A percentile compares a stretch with the other conserved stretches of the same genome.
phyloP scores from a whole-genome alignment of 495 filamentous ascomycete species.

The Penicillium odoratum region DNA sequence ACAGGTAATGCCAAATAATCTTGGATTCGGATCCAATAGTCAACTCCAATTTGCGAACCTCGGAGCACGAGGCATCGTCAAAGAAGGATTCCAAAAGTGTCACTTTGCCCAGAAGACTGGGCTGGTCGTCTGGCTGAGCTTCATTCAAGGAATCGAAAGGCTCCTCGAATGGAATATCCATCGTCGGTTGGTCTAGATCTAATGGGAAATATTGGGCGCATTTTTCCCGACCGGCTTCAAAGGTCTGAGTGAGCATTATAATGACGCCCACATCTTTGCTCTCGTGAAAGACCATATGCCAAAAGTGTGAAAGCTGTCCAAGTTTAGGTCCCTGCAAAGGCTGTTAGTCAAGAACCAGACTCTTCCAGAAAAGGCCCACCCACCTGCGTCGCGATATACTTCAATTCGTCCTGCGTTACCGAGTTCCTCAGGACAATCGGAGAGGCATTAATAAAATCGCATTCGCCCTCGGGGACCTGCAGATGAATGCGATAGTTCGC shows the following conservation, averaged over 20 bases:
- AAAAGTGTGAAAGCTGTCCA: conserved; percentile 70
- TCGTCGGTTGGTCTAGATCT: conserved; percentile 54
- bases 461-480: conserved; percentile 71
- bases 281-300: conserved; percentile 96
- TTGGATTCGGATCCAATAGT: conserved; percentile 61
- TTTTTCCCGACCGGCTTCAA: conserved; percentile 80
- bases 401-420: conserved; percentile 48
- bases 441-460: conserved; percentile 96
- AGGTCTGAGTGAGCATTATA: conserved; percentile 92
- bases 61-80: conserved; percentile 50
- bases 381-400: conserved; percentile 70
- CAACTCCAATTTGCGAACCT: conserved; percentile 56
- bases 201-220: conserved; percentile 89
- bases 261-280: conserved; percentile 76
- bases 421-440: conserved; percentile 70
- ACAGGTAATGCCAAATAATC: conserved; percentile 85
- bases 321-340: conserved; percentile 74
- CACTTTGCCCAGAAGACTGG: conserved; percentile 39
- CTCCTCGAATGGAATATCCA: conserved; percentile 59
- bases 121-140: conserved; percentile 17
- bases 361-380: conserved; percentile 15
- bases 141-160: conserved; percentile 30
- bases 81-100: conserved; percentile 48
- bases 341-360: not conserved
- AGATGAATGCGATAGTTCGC: conserved; percentile 82